Base-by-base conservation (phyloP, 768 basidiomycete genomes). In the Rhizopogon rudus region DNA sequence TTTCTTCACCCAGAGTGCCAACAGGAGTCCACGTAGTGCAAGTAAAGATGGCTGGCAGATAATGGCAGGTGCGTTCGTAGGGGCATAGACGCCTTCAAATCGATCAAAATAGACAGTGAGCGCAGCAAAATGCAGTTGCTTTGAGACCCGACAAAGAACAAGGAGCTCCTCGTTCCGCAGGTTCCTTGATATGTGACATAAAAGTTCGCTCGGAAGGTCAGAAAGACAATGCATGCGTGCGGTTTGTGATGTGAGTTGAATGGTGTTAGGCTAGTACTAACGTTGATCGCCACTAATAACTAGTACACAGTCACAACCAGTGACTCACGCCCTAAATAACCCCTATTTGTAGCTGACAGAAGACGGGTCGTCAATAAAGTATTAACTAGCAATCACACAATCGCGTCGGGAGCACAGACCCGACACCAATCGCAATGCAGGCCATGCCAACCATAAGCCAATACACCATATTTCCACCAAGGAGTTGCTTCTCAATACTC, bases 401-500 rank as follows among this genome's bases (percentile, higher is more conserved):
- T 51, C 64, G 56, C 39, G 58, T 55, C 14, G 73, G 73, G n/a
- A 75, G 63, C 44, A 65, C 56, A 40, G 60, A 63, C n/a, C 54
- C 64, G 29, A 62, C 40, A 5, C 29, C 40, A n/a, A 72, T 44
- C 20, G 70, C 58, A 14, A 63, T 49, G 31, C 60, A 51, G 22
- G 62, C 66, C 33, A 72, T 51, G 5, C 35, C 61, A 6, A 60
- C 43, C 53, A 72, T 51, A 6, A 65, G 60, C 48, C 54, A 51
- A 63, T 86, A 86, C 5, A 84, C 83, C 35, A 84, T 67, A 55
- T 73, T 67, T 9, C 84, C 83, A 28, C 75, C 77, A 7, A 82
- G 62, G 52, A 77, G 75, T 33, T 75, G 69, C 5, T 44, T 40
- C 22, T 56, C 45, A 17, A 58, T 52, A 43, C 54, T 54, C 13